Conservation (phyloP, 2,329 filamentous ascomycete species). For the Penicillium sp. region DNA sequence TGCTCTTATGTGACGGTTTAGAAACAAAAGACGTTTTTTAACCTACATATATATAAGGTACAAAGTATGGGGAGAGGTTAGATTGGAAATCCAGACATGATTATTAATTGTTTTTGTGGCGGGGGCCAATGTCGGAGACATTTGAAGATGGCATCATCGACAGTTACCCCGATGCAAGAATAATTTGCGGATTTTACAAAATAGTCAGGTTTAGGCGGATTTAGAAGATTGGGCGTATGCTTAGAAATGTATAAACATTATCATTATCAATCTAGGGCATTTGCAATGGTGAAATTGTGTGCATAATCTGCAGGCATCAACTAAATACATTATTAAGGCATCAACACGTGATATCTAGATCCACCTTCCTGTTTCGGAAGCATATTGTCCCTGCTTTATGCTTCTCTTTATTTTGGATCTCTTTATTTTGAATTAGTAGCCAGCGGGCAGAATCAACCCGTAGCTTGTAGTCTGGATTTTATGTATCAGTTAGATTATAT, state of each 20-base stretch:
- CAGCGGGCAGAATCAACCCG: too few relatives aligned
- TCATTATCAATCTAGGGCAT: not conserved
- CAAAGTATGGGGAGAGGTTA: not conserved
- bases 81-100: not conserved
- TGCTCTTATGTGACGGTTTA: not conserved
- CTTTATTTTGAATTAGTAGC: not conserved
- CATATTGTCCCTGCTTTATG: not conserved
- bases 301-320: not conserved
- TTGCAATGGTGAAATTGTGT: not conserved
- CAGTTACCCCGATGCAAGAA: not conserved
- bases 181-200: not conserved
- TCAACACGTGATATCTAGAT: not conserved
- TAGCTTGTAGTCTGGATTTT: not conserved
- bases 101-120: not conserved
- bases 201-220: not conserved
- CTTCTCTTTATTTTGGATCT: not conserved
- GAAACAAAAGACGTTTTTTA: not conserved
- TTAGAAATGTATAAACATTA: not conserved
- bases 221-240: too few relatives aligned
- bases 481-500: too few relatives aligned
- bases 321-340: not conserved
- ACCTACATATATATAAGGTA: not conserved
- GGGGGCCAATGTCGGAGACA: not conserved
- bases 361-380: not conserved
- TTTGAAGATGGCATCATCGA: not conserved